Base-by-base conservation (phyloP, 2,329 filamentous ascomycete species). In the Eutypa lata region DNA sequence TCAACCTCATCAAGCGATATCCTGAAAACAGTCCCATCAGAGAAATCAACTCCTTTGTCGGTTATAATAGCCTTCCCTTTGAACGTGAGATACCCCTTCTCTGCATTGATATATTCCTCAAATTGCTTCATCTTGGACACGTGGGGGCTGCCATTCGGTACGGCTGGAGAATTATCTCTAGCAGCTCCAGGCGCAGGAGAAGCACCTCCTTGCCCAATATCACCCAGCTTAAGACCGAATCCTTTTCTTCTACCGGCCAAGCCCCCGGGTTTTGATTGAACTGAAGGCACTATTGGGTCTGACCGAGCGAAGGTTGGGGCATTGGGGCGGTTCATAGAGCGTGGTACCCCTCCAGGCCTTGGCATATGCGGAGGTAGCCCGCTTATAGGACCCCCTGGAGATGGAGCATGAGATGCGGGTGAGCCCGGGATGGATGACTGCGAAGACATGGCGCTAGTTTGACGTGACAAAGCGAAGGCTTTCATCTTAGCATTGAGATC, bases 1-100 rank as follows among this genome's bases (percentile, higher is more conserved):
- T 97, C 91, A 6, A 99, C 89, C 70, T 99, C 66, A 66, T 99
- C 93, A 42, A 99, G 78, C 3, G 93, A 97, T 66, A 99, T 97
- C 65, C 82, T 91, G 72, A 99, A 97, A 18, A 86, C 91, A 50
- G 87, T 88, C 2, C 94, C 94, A 53, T 89, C 91, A 22, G 89
- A 87, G 67, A 99, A 99, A 66, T 97, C 88, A 56, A 99, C 92
- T 24, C 94, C 94, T 16, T 89, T 86, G 24, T 90, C 86, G 57
- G 92, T 93, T 50, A 99, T 89, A 4, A 91, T 84, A 11, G 94
- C 94, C 60, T 96, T 96, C 60, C 91, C 92, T 62, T 91, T 90
- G 73, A 99, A 99, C 8, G 87, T 95, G 57, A 99, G 78, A 62
- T 89, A 95, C 11, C 94, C 94, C 48, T 90, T 90, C 65, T 97